Evolutionary conservation across 768 basidiomycete genomes (phyloP).

Genomic region (Hysterangium stoloniferum): DNA sequence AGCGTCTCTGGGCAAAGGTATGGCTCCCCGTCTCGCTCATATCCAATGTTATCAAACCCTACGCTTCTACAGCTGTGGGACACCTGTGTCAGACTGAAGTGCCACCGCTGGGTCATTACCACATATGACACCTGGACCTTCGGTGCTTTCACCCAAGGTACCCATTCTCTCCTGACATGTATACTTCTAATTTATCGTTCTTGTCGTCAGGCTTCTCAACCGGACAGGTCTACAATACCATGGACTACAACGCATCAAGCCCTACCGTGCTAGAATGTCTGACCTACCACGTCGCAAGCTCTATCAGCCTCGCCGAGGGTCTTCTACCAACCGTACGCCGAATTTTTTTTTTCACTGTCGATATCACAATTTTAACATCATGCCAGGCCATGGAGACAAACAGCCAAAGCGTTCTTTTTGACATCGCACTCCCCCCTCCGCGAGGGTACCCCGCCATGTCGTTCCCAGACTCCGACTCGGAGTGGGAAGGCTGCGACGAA

Average conservation of each 20-base stretch:
- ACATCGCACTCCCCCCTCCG: not conserved
- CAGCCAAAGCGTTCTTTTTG: no score
- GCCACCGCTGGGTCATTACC: constrained; percentile 35
- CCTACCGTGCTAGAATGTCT: constrained; percentile 21
- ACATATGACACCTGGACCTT: constrained; percentile 37
- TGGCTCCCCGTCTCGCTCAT: not conserved
- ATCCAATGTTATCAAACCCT: not conserved
- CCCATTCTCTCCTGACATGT: constrained; percentile 2
- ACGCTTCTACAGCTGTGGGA: constrained; percentile 21
- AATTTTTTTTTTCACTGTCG: no score
- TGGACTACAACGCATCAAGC: constrained; percentile 1
- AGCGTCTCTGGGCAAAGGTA: constrained; percentile 25
- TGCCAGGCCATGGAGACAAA: no score
- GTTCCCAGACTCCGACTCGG: constrained; percentile 2
- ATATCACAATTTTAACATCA: no score
- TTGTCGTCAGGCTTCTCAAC: constrained; percentile 16
- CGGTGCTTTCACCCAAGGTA: constrained; percentile 34
- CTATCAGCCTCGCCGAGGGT: constrained; percentile 11
- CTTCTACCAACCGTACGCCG: not conserved
- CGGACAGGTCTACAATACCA: constrained; percentile 16
- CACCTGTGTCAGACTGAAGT: constrained; percentile 26
- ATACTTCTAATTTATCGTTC: not conserved
- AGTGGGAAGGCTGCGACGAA: constrained; percentile 9
- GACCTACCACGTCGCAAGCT: constrained; percentile 21
- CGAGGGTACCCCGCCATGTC: not conserved